Evolutionary conservation across 106 monocot genomes (phyloP).

Genomic region (Phalaenopsis equestris): DNA sequence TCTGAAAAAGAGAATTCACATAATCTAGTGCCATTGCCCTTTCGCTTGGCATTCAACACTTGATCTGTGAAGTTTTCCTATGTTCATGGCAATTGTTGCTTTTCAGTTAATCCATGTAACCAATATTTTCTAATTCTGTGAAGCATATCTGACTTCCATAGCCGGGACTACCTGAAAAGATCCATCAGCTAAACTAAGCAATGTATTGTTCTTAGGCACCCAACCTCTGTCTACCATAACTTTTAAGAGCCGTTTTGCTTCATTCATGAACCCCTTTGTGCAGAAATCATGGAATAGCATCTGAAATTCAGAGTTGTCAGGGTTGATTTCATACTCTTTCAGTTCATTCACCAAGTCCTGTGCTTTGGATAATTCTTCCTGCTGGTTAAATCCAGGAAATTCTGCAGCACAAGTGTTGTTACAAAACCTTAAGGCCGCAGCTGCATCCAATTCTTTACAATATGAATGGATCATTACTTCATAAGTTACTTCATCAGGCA

Average conservation of each 20-base stretch:
- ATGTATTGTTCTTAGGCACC: slow-evolving; percentile 14
- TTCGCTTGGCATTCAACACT: not conserved
- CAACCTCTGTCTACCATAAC: slow-evolving; percentile 21
- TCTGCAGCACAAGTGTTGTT: slow-evolving; percentile 15
- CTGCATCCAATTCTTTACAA: slow-evolving; percentile 34
- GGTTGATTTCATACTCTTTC: slow-evolving; percentile 23
- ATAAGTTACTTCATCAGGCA: slow-evolving; percentile 52
- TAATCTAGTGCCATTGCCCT: not conserved
- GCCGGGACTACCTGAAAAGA: slow-evolving; percentile 1
- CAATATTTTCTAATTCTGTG: not conserved
- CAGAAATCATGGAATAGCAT: slow-evolving; percentile 23
- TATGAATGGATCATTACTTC: slow-evolving; percentile 36
- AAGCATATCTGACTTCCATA: not conserved
- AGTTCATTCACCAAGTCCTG: slow-evolving; percentile 30
- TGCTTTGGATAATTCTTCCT: slow-evolving; percentile 24
- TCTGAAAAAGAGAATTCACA: not conserved
- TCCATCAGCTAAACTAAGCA: not conserved
- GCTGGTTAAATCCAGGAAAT: slow-evolving; percentile 28
- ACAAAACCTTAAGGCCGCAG: slow-evolving; percentile 29
- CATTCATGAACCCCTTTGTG: slow-evolving; percentile 19
- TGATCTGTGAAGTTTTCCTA: not conserved
- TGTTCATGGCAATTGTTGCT: not conserved
- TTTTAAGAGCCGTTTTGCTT: slow-evolving; percentile 29
- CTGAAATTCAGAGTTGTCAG: slow-evolving; percentile 23
- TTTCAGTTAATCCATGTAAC: not conserved